Evolutionary conservation across 257 asterid species (phyloP), one percentile per base, ranked within the genome.

Genomic region (Nemophila menziesii): DNA sequence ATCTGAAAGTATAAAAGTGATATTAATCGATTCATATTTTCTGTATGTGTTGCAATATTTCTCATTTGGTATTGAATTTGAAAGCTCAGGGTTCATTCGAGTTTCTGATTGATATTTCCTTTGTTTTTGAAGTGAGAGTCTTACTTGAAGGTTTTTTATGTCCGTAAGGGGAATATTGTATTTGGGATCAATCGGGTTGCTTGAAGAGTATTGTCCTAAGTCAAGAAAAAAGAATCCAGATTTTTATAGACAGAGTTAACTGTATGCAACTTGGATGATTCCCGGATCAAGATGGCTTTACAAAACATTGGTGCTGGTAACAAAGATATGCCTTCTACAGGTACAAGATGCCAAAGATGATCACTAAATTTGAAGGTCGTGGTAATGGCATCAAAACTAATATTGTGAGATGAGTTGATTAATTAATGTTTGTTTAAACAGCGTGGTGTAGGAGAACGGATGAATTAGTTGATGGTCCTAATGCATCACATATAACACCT

Each of bases 371-470:
- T 1, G 92, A 82, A 64, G 94, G 94, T 7, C 92, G 94, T 59
- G 92, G 92, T 19, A 82, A 82, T 68, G 93, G 92, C 71, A 78
- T 82, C 75, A 82, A 82, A 63, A 82, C 93, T 49, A 82, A 82
- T 46, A 55, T 82, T 16, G 94, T 82, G n/a, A n/a, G n/a, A n/a
- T n/a, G n/a, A n/a, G n/a, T n/a, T n/a, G n/a, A n/a, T n/a, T n/a
- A n/a, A n/a, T n/a, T n/a, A n/a, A n/a, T n/a, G n/a, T 40, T 16
- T 53, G 42, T 43, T 54, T 54, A 22, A 41, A 62, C 69, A 90
- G 99, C 85, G 14, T 90, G 98, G 99, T 90, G 99, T 64, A 68
- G 96, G 72, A 77, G 99, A 68, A 90, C 96, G 0, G 99, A 90
- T 34, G 99, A 90, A 67, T 94, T 90, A 13, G 99, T 90, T 38